These are phyloP conservation scores for Aplosporella prunicola DNA, from an alignment of 2,329 filamentous ascomycete species.

Conservation along the genomic window DNA sequence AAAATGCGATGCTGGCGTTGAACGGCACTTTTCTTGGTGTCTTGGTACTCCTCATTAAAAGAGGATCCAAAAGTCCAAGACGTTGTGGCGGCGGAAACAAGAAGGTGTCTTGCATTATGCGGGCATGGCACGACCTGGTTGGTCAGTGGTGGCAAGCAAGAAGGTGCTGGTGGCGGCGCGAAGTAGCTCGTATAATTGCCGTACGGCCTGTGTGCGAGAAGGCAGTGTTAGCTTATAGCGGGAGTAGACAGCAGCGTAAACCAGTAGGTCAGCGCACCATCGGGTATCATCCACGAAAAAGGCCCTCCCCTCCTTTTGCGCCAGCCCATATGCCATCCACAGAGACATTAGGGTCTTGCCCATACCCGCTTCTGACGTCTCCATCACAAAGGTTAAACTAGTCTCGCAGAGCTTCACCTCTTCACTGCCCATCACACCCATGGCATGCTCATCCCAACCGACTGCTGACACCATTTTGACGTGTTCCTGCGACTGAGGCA, in stretches of 20 bases:
- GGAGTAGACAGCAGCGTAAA: no score
- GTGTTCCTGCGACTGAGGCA: conserved; percentile 37
- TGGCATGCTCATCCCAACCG: conserved; percentile 13
- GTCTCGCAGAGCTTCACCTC: conserved; percentile 52
- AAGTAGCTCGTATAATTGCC: conserved; percentile 68
- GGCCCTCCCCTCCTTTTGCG: conserved; percentile 59
- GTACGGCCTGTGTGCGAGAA: conserved; percentile 54
- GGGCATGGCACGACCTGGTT: conserved; percentile 75
- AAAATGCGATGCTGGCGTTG: conserved; percentile 53
- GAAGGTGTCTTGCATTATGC: conserved; percentile 61
- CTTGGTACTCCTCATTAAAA: conserved; percentile 46
- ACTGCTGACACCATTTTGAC: conserved; percentile 19
- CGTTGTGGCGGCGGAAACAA: conserved; percentile 62
- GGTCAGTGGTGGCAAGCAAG: conserved; percentile 61
- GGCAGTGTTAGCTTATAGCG: conserved; percentile 2
- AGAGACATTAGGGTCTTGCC: conserved; percentile 68
- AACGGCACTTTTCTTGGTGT: conserved; percentile 38
- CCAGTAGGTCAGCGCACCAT: conserved; percentile 47
- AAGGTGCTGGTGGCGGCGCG: conserved; percentile 51
- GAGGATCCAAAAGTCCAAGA: conserved; percentile 52
- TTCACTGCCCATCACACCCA: conserved; percentile 16
- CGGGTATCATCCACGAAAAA: conserved; percentile 81
- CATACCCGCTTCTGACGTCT: conserved; percentile 64
- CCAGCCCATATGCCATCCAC: conserved; percentile 77
- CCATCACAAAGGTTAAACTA: conserved; percentile 70